Conservation (phyloP, 1,139 yeast species). For the Candida sanyaensis region DNA sequence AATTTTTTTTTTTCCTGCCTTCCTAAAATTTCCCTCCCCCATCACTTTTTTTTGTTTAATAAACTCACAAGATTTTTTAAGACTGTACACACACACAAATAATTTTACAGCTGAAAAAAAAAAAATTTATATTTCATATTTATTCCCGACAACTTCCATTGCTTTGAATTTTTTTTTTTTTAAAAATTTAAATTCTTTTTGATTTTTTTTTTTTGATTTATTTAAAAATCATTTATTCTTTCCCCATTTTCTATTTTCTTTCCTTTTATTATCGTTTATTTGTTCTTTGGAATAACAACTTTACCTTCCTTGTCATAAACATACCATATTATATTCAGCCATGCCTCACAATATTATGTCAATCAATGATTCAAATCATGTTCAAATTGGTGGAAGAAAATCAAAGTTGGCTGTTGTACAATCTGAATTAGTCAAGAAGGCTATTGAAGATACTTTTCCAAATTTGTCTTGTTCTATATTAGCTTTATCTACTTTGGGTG, state of each 20-base stretch:
- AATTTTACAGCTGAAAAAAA: neutral
- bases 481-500: slow-evolving; percentile 87
- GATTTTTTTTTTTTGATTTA: neutral
- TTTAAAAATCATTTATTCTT: neutral
- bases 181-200: neutral
- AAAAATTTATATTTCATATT: neutral
- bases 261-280: neutral
- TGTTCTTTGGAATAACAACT: too few species aligned
- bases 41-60: neutral
- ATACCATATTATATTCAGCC: neutral
- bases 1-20: neutral
- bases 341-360: slow-evolving; percentile 19
- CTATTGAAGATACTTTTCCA: slow-evolving; percentile 63
- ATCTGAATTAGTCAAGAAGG: slow-evolving; percentile 68
- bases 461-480: slow-evolving; percentile 63
- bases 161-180: neutral
- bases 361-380: slow-evolving; percentile 20
- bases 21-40: slow-evolving; percentile 1
- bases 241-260: neutral
- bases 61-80: neutral
- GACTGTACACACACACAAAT: neutral
- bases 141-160: slow-evolving; percentile 1
- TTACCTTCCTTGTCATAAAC: neutral
- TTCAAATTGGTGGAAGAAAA: slow-evolving; percentile 84
- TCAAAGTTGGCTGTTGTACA: slow-evolving; percentile 86